Evolutionary conservation across 2,329 filamentous ascomycete species (phyloP).

Genomic region (Periconia macrospinosa): DNA sequence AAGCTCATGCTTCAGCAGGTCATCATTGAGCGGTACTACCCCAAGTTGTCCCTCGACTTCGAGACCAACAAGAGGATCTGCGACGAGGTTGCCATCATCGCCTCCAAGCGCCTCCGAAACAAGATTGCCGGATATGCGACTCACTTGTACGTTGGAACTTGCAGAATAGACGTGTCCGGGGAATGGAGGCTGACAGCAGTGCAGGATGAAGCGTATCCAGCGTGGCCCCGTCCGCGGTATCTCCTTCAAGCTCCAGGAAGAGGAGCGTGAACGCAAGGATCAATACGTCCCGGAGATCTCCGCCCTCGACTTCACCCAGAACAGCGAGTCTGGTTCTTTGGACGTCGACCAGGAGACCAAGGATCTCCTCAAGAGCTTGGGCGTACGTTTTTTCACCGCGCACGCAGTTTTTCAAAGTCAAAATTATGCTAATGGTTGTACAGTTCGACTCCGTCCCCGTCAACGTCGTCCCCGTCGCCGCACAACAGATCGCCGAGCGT

Average conservation of each 20-base stretch:
- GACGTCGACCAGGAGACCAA: conserved; percentile 98
- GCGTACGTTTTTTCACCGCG: conserved; percentile 67
- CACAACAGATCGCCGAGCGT: conserved; percentile 84
- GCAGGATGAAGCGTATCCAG: conserved; percentile 99
- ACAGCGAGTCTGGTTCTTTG: conserved; percentile 87
- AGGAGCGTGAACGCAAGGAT: conserved; percentile 99
- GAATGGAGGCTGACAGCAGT: conserved; percentile 54
- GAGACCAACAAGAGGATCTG: conserved; percentile 99
- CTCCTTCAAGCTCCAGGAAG: conserved; percentile 99
- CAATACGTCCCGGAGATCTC: conserved; percentile 99
- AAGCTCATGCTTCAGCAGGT: conserved; percentile 63
- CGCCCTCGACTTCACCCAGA: conserved; percentile 96
- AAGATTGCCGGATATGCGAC: conserved; percentile 94
- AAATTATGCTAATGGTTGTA: conserved; percentile 12
- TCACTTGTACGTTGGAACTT: conserved; percentile 47
- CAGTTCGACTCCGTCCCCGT: conserved; percentile 97
- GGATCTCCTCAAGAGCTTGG: conserved; percentile 99
- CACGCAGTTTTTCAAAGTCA: not conserved
- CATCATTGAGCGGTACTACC: conserved; percentile 87
- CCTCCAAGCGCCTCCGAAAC: conserved; percentile 98
- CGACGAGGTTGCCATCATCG: conserved; percentile 98
- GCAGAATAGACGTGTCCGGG: conserved; percentile 43
- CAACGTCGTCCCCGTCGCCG: conserved; percentile 88
- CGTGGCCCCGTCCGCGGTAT: conserved; percentile 98
- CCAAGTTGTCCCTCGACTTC: conserved; percentile 98